Evolutionary conservation across 345 rosid species (phyloP).

Genomic region (Brassica nigra): DNA sequence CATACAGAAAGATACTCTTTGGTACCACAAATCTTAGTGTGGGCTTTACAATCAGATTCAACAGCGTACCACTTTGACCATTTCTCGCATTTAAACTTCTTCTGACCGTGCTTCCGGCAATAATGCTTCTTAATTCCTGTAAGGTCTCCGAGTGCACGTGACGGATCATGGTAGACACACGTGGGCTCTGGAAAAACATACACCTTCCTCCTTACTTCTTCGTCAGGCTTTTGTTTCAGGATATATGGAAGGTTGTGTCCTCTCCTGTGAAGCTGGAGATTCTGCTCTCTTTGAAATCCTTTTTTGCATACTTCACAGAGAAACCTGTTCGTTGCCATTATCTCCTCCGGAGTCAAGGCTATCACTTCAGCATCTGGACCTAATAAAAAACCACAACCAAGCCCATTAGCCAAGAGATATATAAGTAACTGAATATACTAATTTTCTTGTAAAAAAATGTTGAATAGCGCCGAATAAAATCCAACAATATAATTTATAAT

Average conservation of each 20-base stretch:
- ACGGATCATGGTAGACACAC: constrained; percentile 80
- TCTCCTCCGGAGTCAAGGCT: constrained; percentile 74
- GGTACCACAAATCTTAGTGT: constrained; percentile 64
- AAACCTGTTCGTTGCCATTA: constrained; percentile 81
- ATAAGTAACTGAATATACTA: constrained; percentile 6
- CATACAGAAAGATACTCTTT: constrained; percentile 76
- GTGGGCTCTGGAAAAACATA: constrained; percentile 81
- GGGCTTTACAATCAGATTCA: constrained; percentile 87
- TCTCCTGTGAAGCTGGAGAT: constrained; percentile 78
- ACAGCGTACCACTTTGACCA: constrained; percentile 72
- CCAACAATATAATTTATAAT: neutral
- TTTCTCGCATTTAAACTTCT: constrained; percentile 81
- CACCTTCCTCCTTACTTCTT: constrained; percentile 71
- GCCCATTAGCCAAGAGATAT: neutral
- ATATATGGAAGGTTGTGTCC: constrained; percentile 83
- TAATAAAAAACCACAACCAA: constrained; percentile 23
- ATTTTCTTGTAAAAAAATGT: constrained; percentile 7
- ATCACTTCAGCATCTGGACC: constrained; percentile 89
- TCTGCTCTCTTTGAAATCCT: constrained; percentile 81
- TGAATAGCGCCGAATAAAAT: neutral
- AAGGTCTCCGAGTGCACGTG: constrained; percentile 80
- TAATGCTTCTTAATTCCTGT: constrained; percentile 79
- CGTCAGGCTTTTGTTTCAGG: constrained; percentile 65
- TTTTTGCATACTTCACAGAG: constrained; percentile 80
- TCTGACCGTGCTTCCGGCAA: constrained; percentile 73